phyloP scores from a whole-genome alignment of 2,329 filamentous ascomycete species.

The Coniochaeta sp. region DNA sequence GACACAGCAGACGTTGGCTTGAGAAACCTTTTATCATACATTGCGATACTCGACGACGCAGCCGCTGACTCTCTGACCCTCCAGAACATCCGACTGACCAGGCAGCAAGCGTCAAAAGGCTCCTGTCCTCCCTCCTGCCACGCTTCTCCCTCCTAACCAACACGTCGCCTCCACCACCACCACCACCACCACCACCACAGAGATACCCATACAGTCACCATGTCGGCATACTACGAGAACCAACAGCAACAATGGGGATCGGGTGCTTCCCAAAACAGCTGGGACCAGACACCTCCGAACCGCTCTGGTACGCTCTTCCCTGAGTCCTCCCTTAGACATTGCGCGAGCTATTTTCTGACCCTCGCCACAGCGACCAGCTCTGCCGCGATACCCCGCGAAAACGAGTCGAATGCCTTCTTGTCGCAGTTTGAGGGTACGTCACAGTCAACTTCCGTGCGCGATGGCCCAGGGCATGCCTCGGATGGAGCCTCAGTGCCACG shows the following conservation, averaged over 20 bases:
- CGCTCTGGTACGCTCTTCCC: constrained; percentile 16
- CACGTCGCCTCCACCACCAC: neutral
- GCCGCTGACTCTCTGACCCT: neutral
- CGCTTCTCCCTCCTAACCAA: no score
- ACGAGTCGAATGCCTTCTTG: constrained; percentile 22
- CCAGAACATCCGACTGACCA: neutral
- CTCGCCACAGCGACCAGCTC: constrained; percentile 23
- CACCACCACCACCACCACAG: neutral
- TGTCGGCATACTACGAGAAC: constrained; percentile 20
- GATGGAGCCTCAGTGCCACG: neutral
- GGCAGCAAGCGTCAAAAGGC: neutral
- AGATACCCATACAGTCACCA: constrained; percentile 5
- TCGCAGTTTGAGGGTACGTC: constrained; percentile 29
- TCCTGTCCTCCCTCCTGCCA: neutral
- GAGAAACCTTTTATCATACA: neutral
- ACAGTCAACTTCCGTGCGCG: neutral
- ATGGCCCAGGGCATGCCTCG: neutral
- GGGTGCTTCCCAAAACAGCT: constrained; percentile 12
- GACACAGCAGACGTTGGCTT: neutral
- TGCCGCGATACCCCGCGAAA: constrained; percentile 20
- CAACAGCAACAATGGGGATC: constrained; percentile 13
- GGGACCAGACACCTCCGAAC: constrained; percentile 20
- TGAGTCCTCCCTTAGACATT: neutral
- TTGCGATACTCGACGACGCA: neutral
- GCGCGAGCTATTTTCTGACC: neutral